Base-by-base conservation (phyloP, 257 asterid species). In the Rehmannia glutinosa region DNA sequence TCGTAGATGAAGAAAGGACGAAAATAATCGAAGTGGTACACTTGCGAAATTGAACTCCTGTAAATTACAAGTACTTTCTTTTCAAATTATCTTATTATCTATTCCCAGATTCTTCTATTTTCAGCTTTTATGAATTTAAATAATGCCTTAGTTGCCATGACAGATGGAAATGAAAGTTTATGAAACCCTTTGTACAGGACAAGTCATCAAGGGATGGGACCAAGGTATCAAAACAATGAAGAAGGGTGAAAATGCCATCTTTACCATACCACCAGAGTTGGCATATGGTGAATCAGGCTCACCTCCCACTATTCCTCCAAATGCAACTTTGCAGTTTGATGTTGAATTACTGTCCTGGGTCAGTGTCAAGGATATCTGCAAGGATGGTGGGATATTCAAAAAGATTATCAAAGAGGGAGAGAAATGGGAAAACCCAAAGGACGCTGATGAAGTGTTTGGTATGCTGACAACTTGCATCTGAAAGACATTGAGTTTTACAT, bases 141-240 rank as follows among this genome's bases (percentile, higher is more conserved):
- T 3, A 23, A 19, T 38, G 39, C 15, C 17, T 2, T 6, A 46
- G 62, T 9, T 38, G 2, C 13, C 1, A 38, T 38, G 13, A 6
- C 11, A 24, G 3, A 50, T 51, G 33, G 35, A 51, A 20, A 2
- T 13, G 23, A 2, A 12, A 10, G 56, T 17, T 59, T 23, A 10
- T 52, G 51, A 17, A 17, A 50, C 39, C 8, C 2, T 42, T 4
- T 21, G 71, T 72, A 49, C 81, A 86, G 94, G 95, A 19, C 89
- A 87, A 85, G 95, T 87, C 6, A 87, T 87, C 39, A 87, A 77
- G 77, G 95, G 95, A 69, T 87, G 90, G 95, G 95, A 87, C 45
- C 80, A 9, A 60, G 95, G 95, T 57, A 87, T 87, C 64, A 85
- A 79, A 49, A 87, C 95, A 3, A 85, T 87, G 95, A 87, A 87